These are phyloP conservation scores for Ocimum tenuiflorum DNA, from an alignment of 257 asterid species.

Conservation along the genomic window DNA sequence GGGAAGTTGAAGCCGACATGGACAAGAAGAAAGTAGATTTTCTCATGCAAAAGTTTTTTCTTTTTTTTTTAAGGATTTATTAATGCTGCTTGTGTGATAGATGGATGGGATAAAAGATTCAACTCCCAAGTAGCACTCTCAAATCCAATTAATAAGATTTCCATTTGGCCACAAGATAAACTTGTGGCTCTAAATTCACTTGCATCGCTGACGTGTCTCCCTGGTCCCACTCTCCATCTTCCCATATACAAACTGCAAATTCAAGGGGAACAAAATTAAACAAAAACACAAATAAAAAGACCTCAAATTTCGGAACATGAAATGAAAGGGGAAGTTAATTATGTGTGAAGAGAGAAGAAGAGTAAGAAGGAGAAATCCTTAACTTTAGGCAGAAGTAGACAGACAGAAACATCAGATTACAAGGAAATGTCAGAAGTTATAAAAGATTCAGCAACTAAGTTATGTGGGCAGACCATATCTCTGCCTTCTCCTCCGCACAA, in stretches of 20 bases:
- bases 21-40: constrained; percentile 24
- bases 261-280: neutral
- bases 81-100: too few species aligned
- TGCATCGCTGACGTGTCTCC: constrained; percentile 41
- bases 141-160: constrained; percentile 37
- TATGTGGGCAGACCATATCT: constrained; percentile 68
- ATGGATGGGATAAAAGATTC: too few species aligned
- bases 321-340: neutral
- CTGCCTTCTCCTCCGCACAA: constrained; percentile 19
- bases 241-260: constrained; percentile 25
- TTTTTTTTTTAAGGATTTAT: too few species aligned
- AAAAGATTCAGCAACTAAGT: constrained; percentile 48
- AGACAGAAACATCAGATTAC: constrained; percentile 7
- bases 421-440: constrained; percentile 45
- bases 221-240: constrained; percentile 15
- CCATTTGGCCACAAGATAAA: constrained; percentile 56
- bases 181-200: constrained; percentile 62
- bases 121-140: neutral
- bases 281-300: neutral
- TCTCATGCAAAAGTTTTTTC: constrained; percentile 6
- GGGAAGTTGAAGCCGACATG: constrained; percentile 34
- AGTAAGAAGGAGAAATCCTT: neutral
- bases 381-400: neutral
- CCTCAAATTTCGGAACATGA: constrained; percentile 3
- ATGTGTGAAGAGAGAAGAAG: neutral